phyloP scores from a whole-genome alignment of 2,329 filamentous ascomycete genomes.

The Didymella pinodella region DNA sequence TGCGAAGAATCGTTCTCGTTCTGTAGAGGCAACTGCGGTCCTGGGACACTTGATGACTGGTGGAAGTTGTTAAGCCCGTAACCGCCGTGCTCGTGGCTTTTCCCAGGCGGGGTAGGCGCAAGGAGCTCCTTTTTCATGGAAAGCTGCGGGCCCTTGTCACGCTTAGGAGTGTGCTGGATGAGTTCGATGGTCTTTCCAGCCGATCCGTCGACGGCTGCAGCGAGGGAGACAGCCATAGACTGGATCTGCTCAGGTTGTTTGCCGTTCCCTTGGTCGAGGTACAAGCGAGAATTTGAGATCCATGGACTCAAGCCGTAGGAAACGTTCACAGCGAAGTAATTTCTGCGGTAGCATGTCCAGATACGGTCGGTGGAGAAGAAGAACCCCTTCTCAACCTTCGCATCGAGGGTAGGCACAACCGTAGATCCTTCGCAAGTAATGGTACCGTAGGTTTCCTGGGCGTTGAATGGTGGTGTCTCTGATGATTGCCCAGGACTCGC shows the following conservation, averaged over 20 bases:
- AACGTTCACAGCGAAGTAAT: slow-evolving; percentile 88
- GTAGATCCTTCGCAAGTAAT: slow-evolving; percentile 67
- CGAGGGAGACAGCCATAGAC: slow-evolving; percentile 83
- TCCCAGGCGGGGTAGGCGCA: slow-evolving; percentile 68
- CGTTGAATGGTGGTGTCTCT: slow-evolving; percentile 56
- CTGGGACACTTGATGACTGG: slow-evolving; percentile 39
- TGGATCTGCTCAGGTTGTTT: slow-evolving; percentile 66
- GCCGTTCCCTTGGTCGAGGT: slow-evolving; percentile 59
- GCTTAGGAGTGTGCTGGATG: slow-evolving; percentile 89
- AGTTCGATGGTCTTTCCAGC: slow-evolving; percentile 80
- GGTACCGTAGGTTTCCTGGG: slow-evolving; percentile 63
- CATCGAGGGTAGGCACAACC: slow-evolving; percentile 76
- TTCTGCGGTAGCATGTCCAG: slow-evolving; percentile 92
- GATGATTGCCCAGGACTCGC: slow-evolving; percentile 27
- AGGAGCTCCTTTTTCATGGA: slow-evolving; percentile 76
- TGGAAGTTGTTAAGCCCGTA: slow-evolving; percentile 52
- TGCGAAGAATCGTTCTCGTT: slow-evolving; percentile 42
- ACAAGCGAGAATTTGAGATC: slow-evolving; percentile 64
- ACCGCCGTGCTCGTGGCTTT: slow-evolving; percentile 51
- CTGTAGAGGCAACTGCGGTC: slow-evolving; percentile 56
- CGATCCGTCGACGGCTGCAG: slow-evolving; percentile 80
- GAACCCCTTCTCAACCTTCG: slow-evolving; percentile 88
- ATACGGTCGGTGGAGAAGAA: slow-evolving; percentile 77
- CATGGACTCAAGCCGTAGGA: slow-evolving; percentile 76
- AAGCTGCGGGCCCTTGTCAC: slow-evolving; percentile 84